Percentiles rank a stretch among this genome's conserved stretches.
Evolutionary conservation across 179 eudicot genomes (phyloP).

Genomic region (Amaranthus tricolor): DNA sequence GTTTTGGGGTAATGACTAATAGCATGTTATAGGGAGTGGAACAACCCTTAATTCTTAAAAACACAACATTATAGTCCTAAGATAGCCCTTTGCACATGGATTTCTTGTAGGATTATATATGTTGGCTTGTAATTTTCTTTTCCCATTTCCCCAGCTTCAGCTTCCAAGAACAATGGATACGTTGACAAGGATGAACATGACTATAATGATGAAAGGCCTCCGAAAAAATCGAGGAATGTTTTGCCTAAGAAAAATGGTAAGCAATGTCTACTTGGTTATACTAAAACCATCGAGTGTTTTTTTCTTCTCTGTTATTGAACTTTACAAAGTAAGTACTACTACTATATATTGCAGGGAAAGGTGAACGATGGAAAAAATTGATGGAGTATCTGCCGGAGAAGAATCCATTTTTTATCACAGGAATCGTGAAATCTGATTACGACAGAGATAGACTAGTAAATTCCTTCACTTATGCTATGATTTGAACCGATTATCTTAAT

Average conservation of each 20-base stretch:
- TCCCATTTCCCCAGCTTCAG: neutral
- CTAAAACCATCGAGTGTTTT: neutral
- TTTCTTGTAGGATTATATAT: no score
- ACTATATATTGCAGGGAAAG: neutral
- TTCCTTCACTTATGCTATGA: neutral
- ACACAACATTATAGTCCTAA: no score
- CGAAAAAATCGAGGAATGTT: neutral
- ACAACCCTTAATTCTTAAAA: no score
- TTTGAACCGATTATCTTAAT: neutral
- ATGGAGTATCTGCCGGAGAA: neutral
- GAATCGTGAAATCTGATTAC: neutral
- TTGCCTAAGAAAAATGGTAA: neutral
- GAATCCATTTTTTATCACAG: neutral
- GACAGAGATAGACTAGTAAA: neutral
- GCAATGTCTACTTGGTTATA: neutral
- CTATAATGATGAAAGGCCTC: neutral
- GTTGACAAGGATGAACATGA: neutral
- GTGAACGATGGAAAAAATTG: neutral
- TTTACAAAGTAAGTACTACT: neutral
- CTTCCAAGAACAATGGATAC: neutral
- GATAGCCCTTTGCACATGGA: no score
- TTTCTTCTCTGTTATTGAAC: no score
- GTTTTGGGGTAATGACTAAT: no score
- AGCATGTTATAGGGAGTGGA: no score
- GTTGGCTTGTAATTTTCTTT: neutral